Evolutionary conservation across 305 asterid species (phyloP).

Genomic region (Fraxinus sp.): DNA sequence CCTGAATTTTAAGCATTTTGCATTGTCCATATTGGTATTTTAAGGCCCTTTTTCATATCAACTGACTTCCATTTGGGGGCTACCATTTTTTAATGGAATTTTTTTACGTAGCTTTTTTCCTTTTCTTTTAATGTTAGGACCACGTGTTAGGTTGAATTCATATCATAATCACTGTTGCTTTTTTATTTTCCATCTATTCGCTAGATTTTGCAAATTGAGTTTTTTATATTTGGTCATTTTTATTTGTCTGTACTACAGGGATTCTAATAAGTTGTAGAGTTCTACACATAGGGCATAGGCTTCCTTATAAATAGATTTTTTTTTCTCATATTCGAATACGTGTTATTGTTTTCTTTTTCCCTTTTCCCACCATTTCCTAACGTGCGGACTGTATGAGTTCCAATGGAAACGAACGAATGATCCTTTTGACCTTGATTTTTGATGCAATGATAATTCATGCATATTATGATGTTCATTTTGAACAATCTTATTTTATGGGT

Average conservation of each 20-base stretch:
- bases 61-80: not conserved
- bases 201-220: not conserved
- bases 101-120: not conserved
- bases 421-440: not conserved
- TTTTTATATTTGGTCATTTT: not conserved
- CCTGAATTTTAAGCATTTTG: not conserved
- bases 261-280: not conserved
- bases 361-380: not conserved
- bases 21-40: not conserved
- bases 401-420: not conserved
- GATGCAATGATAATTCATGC: not conserved
- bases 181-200: not conserved
- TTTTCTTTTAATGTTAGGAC: not conserved
- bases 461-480: not conserved
- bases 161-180: not conserved
- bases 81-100: not conserved
- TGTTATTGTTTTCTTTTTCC: not conserved
- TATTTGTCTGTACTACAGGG: not conserved
- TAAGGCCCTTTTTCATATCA: not conserved
- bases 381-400: not conserved
- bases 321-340: not conserved
- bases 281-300: not conserved
- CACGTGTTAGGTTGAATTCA: not conserved
- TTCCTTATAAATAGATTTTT: not conserved
- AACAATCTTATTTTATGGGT: not conserved